phyloP scores from a whole-genome alignment of 2,329 filamentous ascomycete species.

The Microdochium nivale region DNA sequence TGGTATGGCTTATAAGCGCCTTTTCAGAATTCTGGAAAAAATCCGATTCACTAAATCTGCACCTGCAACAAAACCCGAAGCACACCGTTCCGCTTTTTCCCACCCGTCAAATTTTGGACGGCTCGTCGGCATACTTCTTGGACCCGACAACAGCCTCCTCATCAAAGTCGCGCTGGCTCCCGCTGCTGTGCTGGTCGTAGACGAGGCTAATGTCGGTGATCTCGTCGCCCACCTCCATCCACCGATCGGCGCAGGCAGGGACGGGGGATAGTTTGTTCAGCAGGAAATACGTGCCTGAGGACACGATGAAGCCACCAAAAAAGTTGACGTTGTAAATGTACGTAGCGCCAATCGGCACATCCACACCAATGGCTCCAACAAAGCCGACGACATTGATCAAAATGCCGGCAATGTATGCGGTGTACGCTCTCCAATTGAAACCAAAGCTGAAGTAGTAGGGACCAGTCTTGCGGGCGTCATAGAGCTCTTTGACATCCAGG shows the following conservation, averaged over 20 bases:
- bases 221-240: conserved; percentile 66
- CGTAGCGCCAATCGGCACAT: conserved; percentile 67
- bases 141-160: conserved; percentile 18
- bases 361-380: conserved; percentile 63
- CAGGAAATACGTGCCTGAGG: conserved; percentile 56
- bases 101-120: background rate
- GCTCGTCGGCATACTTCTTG: conserved; percentile 10
- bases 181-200: conserved; percentile 29
- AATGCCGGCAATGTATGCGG: conserved; percentile 74
- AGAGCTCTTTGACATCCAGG: conserved; percentile 69
- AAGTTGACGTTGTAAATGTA: conserved; percentile 92
- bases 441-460: conserved; percentile 71
- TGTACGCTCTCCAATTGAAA: conserved; percentile 76
- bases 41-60: no score
- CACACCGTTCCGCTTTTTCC: no score
- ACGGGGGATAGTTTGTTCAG: conserved; percentile 65
- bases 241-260: conserved; percentile 63
- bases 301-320: conserved; percentile 73
- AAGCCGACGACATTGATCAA: conserved; percentile 90
- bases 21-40: no score
- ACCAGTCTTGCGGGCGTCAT: conserved; percentile 56
- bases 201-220: conserved; percentile 5
- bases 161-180: conserved; percentile 26
- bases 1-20: no score
- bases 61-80: no score